Percentiles rank a stretch among this genome's conserved stretches.
These are phyloP conservation scores for Fusarium palustre DNA, from an alignment of 2,329 filamentous ascomycete species.

Conservation along the genomic window DNA sequence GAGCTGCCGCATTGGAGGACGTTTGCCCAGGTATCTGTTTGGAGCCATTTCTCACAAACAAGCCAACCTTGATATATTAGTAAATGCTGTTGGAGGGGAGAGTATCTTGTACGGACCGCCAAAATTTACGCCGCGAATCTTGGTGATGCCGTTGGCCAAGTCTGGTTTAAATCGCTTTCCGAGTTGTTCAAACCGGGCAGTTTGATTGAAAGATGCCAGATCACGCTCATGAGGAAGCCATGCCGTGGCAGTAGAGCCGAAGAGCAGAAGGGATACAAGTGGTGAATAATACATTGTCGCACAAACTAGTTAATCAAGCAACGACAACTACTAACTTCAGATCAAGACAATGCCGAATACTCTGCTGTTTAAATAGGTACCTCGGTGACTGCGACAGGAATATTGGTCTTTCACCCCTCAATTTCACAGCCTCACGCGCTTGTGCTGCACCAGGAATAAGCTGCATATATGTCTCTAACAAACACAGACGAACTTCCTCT, in stretches of 20 bases:
- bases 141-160: slow-evolving; percentile 15
- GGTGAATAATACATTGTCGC: background rate
- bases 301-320: background rate
- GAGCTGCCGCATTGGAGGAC: slow-evolving; percentile 22
- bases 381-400: too few relatives aligned
- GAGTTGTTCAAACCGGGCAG: slow-evolving; percentile 30
- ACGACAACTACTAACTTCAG: background rate
- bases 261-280: slow-evolving; percentile 2
- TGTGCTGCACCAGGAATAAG: background rate
- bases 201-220: slow-evolving; percentile 34
- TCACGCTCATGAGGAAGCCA: slow-evolving; percentile 34
- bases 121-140: slow-evolving; percentile 37
- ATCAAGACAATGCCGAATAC: background rate
- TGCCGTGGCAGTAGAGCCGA: slow-evolving; percentile 6
- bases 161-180: slow-evolving; percentile 31
- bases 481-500: background rate
- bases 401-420: background rate
- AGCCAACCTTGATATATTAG: slow-evolving; percentile 24
- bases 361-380: background rate
- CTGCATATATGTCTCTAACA: background rate
- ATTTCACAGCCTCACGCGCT: background rate
- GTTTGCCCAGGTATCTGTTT: slow-evolving; percentile 21
- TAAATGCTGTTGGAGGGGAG: accelerated
- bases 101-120: background rate
- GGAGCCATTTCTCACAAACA: slow-evolving; percentile 29